Base-by-base conservation (phyloP, 73 alveolate species). In the Tetrahymena borealis region DNA sequence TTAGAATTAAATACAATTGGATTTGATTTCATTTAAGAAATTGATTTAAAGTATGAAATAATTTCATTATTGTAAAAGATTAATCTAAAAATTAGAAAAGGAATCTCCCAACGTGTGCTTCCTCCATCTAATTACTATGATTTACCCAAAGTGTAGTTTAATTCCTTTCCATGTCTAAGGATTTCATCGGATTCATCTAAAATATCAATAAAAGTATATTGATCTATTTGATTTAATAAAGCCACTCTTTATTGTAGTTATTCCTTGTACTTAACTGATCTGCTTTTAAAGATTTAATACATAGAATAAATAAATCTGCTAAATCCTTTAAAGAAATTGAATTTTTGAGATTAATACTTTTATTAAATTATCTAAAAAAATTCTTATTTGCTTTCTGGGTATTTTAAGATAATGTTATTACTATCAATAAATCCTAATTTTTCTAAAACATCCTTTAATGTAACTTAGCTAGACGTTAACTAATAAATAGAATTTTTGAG, bases 121-220 rank as follows among this genome's bases (percentile, higher is more conserved):
- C 94, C 94, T 33, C 94, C 92, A 32, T 37, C 40, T 18, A 91
- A 24, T 39, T 11, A 18, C 15, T 4, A 18, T 5, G 42, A 93
- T 78, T 7, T 39, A 18, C 94, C 94, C 24, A 91, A 33, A 7
- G 94, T 32, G 94, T 91, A 91, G 31, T 39, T 37, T 5, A 91
- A 79, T 41, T 91, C 94, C 28, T 40, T 38, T 78, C 78, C 78
- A 33, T 39, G 42, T 11, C 42, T 39, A 4, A 91, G 94, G 15
- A 91, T 32, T 16, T 39, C 92, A 78, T 91, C 94, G 16, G 94
- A 39, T 78, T 91, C 94, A 43, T 91, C 94, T 39, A 91, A 38
- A 35, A 90, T 90, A 90, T 90, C 93, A 7, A 41, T 32, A 41
- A 15, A 41, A 13, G 32, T 41, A 11, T 15, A 41, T 4, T 41